phyloP scores from a whole-genome alignment of 805 yeast species.

The Pichia kluyveri region DNA sequence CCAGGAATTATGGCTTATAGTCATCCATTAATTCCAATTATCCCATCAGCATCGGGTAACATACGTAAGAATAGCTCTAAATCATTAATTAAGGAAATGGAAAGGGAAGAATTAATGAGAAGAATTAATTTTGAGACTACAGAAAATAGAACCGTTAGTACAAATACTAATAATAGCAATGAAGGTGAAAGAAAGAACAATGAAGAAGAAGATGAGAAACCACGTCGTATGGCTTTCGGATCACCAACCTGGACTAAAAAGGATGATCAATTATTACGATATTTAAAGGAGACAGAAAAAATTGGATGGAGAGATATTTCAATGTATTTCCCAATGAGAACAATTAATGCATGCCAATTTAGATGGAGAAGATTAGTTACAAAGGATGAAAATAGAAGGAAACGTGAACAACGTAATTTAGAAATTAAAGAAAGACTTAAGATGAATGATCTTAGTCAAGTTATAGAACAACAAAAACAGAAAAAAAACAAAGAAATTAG shows the following conservation, averaged over 20 bases:
- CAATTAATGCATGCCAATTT: slow-evolving; percentile 86
- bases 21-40: slow-evolving; percentile 6
- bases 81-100: background rate
- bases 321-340: slow-evolving; percentile 64
- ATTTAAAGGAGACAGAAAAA: slow-evolving; percentile 70
- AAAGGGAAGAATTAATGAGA: background rate
- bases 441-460: background rate
- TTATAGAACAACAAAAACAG: too few relatives aligned
- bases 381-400: slow-evolving; percentile 2
- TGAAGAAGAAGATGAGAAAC: background rate
- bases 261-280: slow-evolving; percentile 63
- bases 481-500: too few relatives aligned
- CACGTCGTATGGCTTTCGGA: slow-evolving; percentile 6
- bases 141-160: too few relatives aligned
- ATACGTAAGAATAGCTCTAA: background rate
- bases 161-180: too few relatives aligned
- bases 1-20: slow-evolving; percentile 6
- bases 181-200: background rate
- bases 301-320: slow-evolving; percentile 89
- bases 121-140: too few relatives aligned
- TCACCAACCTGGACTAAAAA: slow-evolving; percentile 65
- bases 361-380: slow-evolving; percentile 66
- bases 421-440: background rate
- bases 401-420: background rate
- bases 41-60: slow-evolving; percentile 5